These are phyloP conservation scores for Solanum arcanum DNA, from an alignment of 257 asterid species.

Conservation along the genomic window DNA sequence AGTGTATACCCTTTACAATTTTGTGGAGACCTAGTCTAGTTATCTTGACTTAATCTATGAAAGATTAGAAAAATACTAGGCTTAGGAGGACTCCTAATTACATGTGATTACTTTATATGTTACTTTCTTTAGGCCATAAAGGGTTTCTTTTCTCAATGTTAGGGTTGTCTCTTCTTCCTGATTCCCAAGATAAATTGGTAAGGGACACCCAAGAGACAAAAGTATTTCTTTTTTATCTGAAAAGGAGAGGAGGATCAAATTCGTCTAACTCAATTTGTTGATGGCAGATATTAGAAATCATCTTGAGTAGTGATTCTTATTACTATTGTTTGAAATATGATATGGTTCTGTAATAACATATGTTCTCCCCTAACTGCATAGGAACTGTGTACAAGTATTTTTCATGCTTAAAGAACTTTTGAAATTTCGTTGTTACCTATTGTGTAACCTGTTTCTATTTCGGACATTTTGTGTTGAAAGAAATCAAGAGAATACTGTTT, in stretches of 20 bases:
- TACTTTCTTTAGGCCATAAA: background rate
- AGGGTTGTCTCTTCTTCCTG: background rate
- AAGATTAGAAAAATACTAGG: background rate
- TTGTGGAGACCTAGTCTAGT: background rate
- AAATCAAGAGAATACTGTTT: slow-evolving; percentile 75
- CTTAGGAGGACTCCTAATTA: background rate
- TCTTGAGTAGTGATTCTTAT: background rate
- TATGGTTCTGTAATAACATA: background rate
- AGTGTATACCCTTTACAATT: background rate
- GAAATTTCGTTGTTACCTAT: background rate
- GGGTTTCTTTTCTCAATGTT: background rate
- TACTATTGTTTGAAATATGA: background rate
- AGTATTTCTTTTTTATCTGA: background rate
- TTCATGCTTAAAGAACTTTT: background rate
- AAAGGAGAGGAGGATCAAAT: background rate
- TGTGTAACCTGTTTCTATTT: background rate
- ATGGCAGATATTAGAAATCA: background rate
- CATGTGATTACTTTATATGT: background rate
- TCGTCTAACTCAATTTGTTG: background rate
- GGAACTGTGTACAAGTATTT: background rate
- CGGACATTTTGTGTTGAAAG: slow-evolving; percentile 15
- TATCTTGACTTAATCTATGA: background rate
- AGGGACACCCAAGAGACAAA: background rate
- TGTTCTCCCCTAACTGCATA: background rate
- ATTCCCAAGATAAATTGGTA: background rate